Percentiles rank a stretch among this genome's conserved stretches.
Evolutionary conservation across 2,329 filamentous ascomycete species (phyloP).

Genomic region (Cladosporium sp.): DNA sequence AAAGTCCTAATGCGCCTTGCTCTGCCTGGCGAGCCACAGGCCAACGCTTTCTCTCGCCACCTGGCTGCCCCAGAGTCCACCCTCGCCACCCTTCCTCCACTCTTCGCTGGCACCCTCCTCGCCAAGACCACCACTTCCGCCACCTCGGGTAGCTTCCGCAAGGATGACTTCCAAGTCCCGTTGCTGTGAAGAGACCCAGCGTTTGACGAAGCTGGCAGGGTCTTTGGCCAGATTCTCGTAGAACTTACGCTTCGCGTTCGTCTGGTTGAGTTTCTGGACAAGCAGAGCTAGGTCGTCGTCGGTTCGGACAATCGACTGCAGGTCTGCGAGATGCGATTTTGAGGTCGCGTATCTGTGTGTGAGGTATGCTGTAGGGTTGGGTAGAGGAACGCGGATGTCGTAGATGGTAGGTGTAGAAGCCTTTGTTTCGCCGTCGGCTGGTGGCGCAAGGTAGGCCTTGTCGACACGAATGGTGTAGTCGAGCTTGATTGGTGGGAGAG

Average conservation of each 20-base stretch:
- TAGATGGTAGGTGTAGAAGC: slow-evolving; percentile 77
- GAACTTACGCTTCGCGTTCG: slow-evolving; percentile 89
- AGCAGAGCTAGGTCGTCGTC: slow-evolving; percentile 85
- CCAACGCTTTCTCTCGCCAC: slow-evolving; percentile 63
- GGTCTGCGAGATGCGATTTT: slow-evolving; percentile 57
- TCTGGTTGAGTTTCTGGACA: slow-evolving; percentile 77
- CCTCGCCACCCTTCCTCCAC: slow-evolving; percentile 65
- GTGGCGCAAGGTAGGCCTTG: slow-evolving; percentile 57
- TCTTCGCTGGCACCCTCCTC: slow-evolving; percentile 61
- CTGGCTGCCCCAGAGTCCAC: slow-evolving; percentile 64
- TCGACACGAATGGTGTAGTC: slow-evolving; percentile 94
- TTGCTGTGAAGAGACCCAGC: slow-evolving; percentile 90
- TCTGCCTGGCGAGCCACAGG: slow-evolving; percentile 51
- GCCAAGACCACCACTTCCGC: slow-evolving; percentile 40
- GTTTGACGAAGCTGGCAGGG: slow-evolving; percentile 77
- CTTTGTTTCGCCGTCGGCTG: slow-evolving; percentile 57
- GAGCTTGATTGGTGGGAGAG: slow-evolving; percentile 78
- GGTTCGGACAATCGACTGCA: slow-evolving; percentile 73
- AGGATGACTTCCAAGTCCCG: slow-evolving; percentile 85
- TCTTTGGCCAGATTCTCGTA: slow-evolving; percentile 76
- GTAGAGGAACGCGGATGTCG: slow-evolving; percentile 78
- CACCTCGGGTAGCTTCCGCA: slow-evolving; percentile 70
- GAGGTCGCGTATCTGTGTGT: slow-evolving; percentile 48
- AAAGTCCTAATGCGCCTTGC: slow-evolving; percentile 14
- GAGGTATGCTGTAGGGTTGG: slow-evolving; percentile 76